Conservation (phyloP, 1,284 basidiomycete species). For the Pulveroboletus sp. region DNA sequence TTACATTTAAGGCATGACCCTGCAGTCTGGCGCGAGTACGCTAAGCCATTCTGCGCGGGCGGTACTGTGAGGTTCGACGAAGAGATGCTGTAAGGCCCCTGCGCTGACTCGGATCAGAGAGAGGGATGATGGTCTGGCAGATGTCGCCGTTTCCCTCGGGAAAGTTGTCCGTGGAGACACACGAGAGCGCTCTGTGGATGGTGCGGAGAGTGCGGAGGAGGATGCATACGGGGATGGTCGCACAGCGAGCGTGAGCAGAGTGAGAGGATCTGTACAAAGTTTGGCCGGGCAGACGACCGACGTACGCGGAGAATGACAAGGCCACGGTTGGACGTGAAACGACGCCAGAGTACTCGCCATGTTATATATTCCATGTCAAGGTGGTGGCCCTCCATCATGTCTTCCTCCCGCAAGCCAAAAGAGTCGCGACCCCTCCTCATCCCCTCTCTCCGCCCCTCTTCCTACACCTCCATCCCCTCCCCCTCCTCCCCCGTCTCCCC, state of each 20-base stretch:
- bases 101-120: too few relatives aligned
- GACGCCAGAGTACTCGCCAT: constrained; percentile 20
- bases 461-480: constrained; percentile 7
- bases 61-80: background rate
- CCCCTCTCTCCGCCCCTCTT: background rate
- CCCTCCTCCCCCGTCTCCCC: background rate
- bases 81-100: background rate
- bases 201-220: too few relatives aligned
- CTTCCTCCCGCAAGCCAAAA: constrained; percentile 17
- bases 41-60: constrained; percentile 4
- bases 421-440: constrained; percentile 33
- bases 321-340: constrained; percentile 23
- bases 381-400: constrained; percentile 18
- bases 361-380: constrained; percentile 27
- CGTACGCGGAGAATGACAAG: constrained; percentile 36
- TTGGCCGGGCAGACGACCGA: constrained; percentile 28
- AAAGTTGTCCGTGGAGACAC: too few relatives aligned
- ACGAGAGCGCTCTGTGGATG: too few relatives aligned
- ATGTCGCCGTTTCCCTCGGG: too few relatives aligned
- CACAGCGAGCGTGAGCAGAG: too few relatives aligned
- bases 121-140: too few relatives aligned
- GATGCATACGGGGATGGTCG: too few relatives aligned
- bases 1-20: background rate
- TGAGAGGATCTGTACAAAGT: constrained; percentile 8
- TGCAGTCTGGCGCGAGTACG: background rate